phyloP scores from a whole-genome alignment of 192 early-diverging fungal genomes.

The Linnemannia hyalina region DNA sequence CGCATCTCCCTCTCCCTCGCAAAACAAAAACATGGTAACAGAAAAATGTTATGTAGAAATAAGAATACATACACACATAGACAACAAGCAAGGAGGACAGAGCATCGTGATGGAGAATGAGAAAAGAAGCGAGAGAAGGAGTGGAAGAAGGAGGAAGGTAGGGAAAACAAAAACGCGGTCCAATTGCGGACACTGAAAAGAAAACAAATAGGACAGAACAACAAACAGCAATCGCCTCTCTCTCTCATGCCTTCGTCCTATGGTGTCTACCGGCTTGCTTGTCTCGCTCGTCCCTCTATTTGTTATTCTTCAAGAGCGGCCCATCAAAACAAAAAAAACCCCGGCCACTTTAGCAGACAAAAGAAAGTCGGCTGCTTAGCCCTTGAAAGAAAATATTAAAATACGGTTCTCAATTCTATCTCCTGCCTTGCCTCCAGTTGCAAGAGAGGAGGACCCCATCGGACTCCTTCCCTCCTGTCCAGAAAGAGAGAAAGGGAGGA shows the following conservation, averaged over 20 bases:
- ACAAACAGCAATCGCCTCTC: background rate
- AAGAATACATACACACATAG: background rate
- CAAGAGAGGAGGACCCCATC: background rate
- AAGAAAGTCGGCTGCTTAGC: background rate
- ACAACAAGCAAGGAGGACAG: background rate
- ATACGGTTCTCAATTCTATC: background rate
- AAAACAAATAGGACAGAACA: background rate
- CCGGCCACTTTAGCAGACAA: background rate
- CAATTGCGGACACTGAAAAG: constrained; percentile 7
- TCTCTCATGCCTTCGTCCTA: background rate
- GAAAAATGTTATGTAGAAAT: background rate
- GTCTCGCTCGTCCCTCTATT: background rate
- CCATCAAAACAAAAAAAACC: background rate
- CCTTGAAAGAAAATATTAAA: background rate
- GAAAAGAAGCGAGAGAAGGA: too few species aligned
- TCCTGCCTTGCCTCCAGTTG: too few species aligned
- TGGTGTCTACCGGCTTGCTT: background rate
- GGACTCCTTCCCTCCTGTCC: background rate
- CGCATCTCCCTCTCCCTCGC: background rate
- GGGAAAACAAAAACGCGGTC: constrained; percentile 11
- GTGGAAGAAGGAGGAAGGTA: background rate
- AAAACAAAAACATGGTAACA: background rate
- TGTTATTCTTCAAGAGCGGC: background rate
- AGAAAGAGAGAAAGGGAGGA: background rate
- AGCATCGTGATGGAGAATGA: background rate